Conservation (phyloP, 352 stramenopile genomes). For the Phytophthora ohioensis region DNA sequence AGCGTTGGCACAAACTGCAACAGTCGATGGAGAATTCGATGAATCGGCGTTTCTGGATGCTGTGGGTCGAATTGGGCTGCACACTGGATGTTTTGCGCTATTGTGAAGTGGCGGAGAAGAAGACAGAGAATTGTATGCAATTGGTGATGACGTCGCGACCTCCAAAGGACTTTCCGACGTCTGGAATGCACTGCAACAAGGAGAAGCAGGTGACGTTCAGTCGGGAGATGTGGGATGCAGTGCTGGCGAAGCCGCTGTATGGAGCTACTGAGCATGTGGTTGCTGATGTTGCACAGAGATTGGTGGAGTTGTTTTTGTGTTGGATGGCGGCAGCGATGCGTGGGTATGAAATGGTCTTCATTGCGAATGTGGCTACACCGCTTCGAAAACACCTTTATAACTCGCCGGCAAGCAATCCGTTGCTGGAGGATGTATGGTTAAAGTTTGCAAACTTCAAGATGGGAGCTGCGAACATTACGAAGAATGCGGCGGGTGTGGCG, state of each 20-base stretch:
- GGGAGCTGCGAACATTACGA: background rate
- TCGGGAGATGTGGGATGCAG: conserved; percentile 34
- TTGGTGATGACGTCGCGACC: conserved; percentile 11
- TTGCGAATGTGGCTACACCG: conserved; percentile 36
- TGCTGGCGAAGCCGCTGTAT: conserved; percentile 31
- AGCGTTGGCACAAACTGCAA: conserved; percentile 35
- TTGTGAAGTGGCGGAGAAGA: conserved; percentile 3
- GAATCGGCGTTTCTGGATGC: conserved; percentile 33
- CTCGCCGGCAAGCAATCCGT: conserved; percentile 1
- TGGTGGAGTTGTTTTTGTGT: conserved; percentile 38
- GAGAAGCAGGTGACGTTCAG: conserved; percentile 35
- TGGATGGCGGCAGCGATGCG: conserved; percentile 46
- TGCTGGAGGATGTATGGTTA: conserved; percentile 26
- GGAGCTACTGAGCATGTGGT: conserved; percentile 1
- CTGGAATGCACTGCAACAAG: conserved; percentile 27
- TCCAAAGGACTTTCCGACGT: conserved; percentile 26
- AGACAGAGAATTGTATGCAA: background rate
- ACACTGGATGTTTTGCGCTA: conserved; percentile 29
- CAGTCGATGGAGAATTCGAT: conserved; percentile 17
- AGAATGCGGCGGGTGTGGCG: conserved; percentile 26
- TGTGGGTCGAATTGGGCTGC: conserved; percentile 44
- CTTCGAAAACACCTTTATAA: conserved; percentile 31
- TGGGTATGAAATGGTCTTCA: conserved; percentile 46
- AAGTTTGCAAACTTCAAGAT: conserved; percentile 20
- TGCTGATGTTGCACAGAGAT: background rate